Evolutionary conservation across 345 rosid species (phyloP), one percentile per base, ranked within the genome.

Genomic region (Anastatica hierochuntica): DNA sequence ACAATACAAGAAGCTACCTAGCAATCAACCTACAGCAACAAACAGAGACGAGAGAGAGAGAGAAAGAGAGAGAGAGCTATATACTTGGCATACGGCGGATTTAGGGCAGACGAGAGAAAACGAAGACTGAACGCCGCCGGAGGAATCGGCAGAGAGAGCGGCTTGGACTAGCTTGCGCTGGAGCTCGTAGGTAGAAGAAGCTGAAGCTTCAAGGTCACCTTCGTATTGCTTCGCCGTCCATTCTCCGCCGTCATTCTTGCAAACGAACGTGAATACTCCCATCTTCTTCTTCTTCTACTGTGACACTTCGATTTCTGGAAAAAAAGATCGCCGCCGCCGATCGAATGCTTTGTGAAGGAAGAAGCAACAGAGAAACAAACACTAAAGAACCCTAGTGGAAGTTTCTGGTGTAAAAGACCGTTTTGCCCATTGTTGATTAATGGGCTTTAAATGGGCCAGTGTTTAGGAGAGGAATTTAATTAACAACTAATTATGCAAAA

Each of bases 41-140:
- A n/a, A n/a, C n/a, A n/a, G n/a, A n/a, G n/a, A n/a, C n/a, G n/a
- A n/a, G n/a, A n/a, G n/a, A n/a, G n/a, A n/a, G n/a, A n/a, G n/a
- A n/a, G n/a, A 24, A 35, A 56, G 38, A 29, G 7, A 29, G 14
- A 41, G 14, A 41, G 17, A 14, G 13, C 3, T 2, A 26, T 27
- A 14, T 10, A 85, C 97, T 90, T 85, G 97, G 60, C 65, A 88
- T 16, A 88, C 83, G 43, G 74, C 92, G 18, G 95, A 88, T 31
- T 72, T 52, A n/a, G 92, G 92, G 14, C 86, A 71, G 61, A 88
- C 16, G 16, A 67, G 61, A 40, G 95, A 77, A 74, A 85, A 85
- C 7, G 97, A 82, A 21, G 83, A 80, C 69, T 75, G 85, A 15
- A 85, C 82, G 10, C 83, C 80, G 8, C 83, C 88, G 16, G 89